Conservation (phyloP, 768 basidiomycete genomes). For the Suillus subaureus region DNA sequence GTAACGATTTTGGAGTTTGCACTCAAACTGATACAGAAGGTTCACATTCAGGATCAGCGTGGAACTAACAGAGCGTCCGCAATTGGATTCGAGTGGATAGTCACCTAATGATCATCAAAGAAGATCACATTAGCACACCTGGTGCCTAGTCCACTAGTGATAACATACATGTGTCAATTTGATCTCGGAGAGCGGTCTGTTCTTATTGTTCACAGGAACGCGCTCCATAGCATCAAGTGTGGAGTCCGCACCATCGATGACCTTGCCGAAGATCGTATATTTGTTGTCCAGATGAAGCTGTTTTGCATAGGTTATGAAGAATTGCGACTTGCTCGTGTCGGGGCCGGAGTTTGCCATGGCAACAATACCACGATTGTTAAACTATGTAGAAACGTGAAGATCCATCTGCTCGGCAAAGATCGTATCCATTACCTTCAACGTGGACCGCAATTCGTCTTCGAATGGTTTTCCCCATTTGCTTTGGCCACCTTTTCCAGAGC, state of each 20-base stretch:
- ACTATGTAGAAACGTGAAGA: slow-evolving; percentile 48
- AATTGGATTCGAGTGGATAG: slow-evolving; percentile 94
- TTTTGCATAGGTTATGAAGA: slow-evolving; percentile 89
- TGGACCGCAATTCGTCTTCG: slow-evolving; percentile 89
- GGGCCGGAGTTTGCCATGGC: slow-evolving; percentile 98
- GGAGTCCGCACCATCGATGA: slow-evolving; percentile 97
- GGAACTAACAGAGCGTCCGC: slow-evolving; percentile 62
- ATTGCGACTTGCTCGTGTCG: slow-evolving; percentile 91
- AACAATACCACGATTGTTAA: slow-evolving; percentile 91
- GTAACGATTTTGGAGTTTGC: not conserved
- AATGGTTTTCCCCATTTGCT: slow-evolving; percentile 96
- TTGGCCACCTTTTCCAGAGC: slow-evolving; percentile 94
- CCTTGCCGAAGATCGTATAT: slow-evolving; percentile 93
- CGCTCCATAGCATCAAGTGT: slow-evolving; percentile 94
- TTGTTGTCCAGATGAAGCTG: slow-evolving; percentile 94
- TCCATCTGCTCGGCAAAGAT: not conserved
- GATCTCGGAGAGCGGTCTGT: slow-evolving; percentile 84
- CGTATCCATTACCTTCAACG: slow-evolving; percentile 70
- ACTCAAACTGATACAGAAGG: not conserved
- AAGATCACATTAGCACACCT: not conserved
- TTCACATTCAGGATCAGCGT: slow-evolving; percentile 20
- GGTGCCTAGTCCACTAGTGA: not conserved
- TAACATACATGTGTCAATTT: slow-evolving; percentile 72
- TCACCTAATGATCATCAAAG: slow-evolving; percentile 50
- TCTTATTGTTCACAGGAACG: slow-evolving; percentile 88